Percentiles rank a stretch among this genome's conserved stretches.
These are phyloP conservation scores for Geotrichum candidum DNA, from an alignment of 1,139 yeast species.

Conservation along the genomic window DNA sequence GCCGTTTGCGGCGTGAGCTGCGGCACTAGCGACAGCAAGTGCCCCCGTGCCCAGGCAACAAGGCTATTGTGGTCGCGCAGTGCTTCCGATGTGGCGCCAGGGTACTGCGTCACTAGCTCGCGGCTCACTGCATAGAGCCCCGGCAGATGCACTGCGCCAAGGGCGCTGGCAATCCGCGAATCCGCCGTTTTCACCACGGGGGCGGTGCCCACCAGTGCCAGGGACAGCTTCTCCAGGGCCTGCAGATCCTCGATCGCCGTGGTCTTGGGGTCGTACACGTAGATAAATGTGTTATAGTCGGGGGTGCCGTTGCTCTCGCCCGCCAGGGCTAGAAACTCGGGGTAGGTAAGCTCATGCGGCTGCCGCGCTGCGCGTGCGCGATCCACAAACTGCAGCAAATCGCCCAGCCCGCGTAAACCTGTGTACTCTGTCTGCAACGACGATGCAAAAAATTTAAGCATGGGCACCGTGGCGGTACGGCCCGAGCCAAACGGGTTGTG, in stretches of 20 bases:
- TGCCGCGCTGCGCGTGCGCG: conserved; percentile 28
- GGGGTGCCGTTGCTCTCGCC: conserved; percentile 11
- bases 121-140: conserved; percentile 32
- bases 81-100: conserved; percentile 32
- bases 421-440: conserved; percentile 30
- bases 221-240: conserved; percentile 34
- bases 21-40: conserved; percentile 37
- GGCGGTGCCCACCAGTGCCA: conserved; percentile 34
- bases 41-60: conserved; percentile 32
- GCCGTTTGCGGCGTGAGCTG: conserved; percentile 36
- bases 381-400: conserved; percentile 32
- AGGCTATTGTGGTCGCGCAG: conserved; percentile 32
- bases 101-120: conserved; percentile 27
- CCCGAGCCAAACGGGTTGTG: conserved; percentile 13
- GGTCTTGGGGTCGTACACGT: conserved; percentile 35
- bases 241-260: conserved; percentile 39
- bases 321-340: conserved; percentile 24
- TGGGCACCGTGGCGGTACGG: conserved; percentile 27
- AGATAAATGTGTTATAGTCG: conserved; percentile 28
- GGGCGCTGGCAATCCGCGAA: conserved; percentile 28
- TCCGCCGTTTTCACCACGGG: conserved; percentile 33
- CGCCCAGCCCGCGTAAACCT: conserved; percentile 34
- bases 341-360: conserved; percentile 26
- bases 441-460: conserved; percentile 32
- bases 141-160: conserved; percentile 32